phyloP scores from a whole-genome alignment of 1,139 yeast genomes.

The Geotrichum australiense region DNA sequence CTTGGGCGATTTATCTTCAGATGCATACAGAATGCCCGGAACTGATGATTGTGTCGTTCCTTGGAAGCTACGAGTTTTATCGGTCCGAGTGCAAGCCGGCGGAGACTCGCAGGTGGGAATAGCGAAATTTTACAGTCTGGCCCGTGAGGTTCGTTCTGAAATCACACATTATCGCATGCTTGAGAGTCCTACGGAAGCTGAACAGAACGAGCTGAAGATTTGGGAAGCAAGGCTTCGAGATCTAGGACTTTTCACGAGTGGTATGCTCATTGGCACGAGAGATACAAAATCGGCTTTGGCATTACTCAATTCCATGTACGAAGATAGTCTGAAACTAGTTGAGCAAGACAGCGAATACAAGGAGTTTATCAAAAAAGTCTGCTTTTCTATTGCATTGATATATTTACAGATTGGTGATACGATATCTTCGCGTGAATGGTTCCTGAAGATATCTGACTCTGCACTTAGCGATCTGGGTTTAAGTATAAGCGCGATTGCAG shows the following conservation, averaged over 20 bases:
- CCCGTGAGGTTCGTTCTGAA: conserved; percentile 27
- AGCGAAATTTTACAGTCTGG: conserved; percentile 25
- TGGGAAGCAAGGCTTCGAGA: conserved; percentile 29
- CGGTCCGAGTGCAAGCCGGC: conserved; percentile 25
- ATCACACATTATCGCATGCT: conserved; percentile 12
- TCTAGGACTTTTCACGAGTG: conserved; percentile 30
- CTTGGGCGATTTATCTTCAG: conserved; percentile 25
- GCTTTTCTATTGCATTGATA: conserved; percentile 24
- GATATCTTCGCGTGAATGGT: conserved; percentile 29
- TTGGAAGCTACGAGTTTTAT: conserved; percentile 28
- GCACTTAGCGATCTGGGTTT: conserved; percentile 17
- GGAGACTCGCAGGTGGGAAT: conserved; percentile 28
- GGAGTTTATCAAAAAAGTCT: conserved; percentile 19
- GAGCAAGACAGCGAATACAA: conserved; percentile 10
- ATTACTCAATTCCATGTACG: conserved; percentile 26
- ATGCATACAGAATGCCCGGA: conserved; percentile 22
- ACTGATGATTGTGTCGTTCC: conserved; percentile 28
- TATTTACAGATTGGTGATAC: conserved; percentile 30
- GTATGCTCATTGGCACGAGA: conserved; percentile 30
- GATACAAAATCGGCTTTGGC: conserved; percentile 32
- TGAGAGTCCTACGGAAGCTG: conserved; percentile 7
- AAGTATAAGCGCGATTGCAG: conserved; percentile 28
- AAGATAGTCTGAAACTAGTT: conserved; percentile 16
- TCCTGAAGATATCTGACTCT: conserved; percentile 18
- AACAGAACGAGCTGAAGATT: conserved; percentile 1